Evolutionary conservation across 331 rosid genomes (phyloP).

Genomic region (Malus hybrid): DNA sequence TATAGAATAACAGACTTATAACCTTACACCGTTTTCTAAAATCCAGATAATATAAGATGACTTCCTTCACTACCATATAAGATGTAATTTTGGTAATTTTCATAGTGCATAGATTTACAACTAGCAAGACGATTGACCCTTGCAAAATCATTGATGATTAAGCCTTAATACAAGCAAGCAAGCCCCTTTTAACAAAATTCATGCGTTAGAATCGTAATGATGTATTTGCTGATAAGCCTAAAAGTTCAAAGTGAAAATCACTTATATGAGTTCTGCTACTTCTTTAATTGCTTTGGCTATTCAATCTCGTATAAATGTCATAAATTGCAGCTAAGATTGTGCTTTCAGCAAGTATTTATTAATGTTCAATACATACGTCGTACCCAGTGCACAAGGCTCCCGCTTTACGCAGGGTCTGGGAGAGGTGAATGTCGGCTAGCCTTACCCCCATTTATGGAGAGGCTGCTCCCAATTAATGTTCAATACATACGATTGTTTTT

Average conservation of each 20-base stretch:
- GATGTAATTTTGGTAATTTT: slow-evolving; percentile 4
- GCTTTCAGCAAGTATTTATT: background rate
- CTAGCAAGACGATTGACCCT: background rate
- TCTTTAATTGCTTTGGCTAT: background rate
- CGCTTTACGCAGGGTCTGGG: too few species aligned
- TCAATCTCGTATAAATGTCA: background rate
- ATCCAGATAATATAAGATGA: background rate
- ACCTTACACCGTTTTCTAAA: background rate
- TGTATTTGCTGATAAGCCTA: background rate
- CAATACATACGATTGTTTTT: background rate
- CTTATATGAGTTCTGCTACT: background rate
- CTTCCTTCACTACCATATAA: background rate
- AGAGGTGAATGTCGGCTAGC: too few species aligned
- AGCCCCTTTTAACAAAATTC: too few species aligned
- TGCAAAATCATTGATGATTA: background rate
- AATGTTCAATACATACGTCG: background rate
- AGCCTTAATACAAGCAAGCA: background rate
- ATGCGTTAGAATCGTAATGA: background rate
- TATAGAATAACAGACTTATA: slow-evolving; percentile 18
- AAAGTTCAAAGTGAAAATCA: background rate
- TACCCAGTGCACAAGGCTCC: too few species aligned
- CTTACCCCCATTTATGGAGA: too few species aligned
- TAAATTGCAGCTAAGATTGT: background rate
- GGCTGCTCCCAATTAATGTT: too few species aligned
- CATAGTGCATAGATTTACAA: background rate